Conservation (phyloP, 2,329 filamentous ascomycete genomes). For the Colletotrichum somersetense region DNA sequence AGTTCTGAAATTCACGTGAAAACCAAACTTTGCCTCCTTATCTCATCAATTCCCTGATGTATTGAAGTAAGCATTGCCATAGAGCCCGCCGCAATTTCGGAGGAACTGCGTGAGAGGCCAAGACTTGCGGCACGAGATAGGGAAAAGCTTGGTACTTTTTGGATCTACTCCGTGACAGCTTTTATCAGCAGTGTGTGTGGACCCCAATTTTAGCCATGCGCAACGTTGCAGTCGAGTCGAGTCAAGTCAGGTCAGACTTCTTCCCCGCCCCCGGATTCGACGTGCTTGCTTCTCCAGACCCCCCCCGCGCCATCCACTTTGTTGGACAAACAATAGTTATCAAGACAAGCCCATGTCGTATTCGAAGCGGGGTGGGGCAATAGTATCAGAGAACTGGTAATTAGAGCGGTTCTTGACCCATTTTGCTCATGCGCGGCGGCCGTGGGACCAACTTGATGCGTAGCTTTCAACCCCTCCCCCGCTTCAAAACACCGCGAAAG, state of each 20-base stretch:
- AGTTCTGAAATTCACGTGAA: background rate
- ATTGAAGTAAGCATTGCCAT: background rate
- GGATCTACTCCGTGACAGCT: background rate
- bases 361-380: slow-evolving; percentile 16
- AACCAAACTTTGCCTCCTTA: background rate
- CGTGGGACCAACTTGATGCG: background rate
- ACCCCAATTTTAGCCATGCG: background rate
- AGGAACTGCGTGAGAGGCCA: background rate
- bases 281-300: background rate
- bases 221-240: slow-evolving; percentile 12
- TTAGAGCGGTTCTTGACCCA: background rate
- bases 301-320: slow-evolving; percentile 31
- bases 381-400: background rate
- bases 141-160: background rate
- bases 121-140: background rate
- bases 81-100: background rate
- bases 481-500: background rate
- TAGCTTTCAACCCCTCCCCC: background rate
- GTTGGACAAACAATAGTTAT: background rate
- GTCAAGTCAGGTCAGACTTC: slow-evolving; percentile 9
- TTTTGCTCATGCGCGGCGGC: background rate
- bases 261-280: slow-evolving; percentile 4
- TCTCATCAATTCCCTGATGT: too few species aligned
- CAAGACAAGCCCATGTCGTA: background rate
- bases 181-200: background rate